Evolutionary conservation across 176 grass and related monocot species (phyloP).

Genomic region (Zoysia japonica): DNA sequence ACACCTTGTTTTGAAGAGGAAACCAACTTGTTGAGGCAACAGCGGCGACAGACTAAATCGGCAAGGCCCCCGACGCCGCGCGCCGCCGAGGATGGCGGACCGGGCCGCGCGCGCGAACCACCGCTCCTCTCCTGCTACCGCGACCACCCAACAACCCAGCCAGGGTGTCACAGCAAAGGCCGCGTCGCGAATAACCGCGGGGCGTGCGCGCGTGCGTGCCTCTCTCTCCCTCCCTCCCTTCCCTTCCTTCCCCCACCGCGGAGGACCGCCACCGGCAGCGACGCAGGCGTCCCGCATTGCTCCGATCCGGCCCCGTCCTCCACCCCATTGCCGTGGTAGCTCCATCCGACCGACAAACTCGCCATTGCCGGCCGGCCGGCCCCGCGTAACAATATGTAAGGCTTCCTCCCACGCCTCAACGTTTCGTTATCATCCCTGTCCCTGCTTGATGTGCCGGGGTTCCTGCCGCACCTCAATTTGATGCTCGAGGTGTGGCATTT

Average conservation of each 20-base stretch:
- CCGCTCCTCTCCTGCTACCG: background rate
- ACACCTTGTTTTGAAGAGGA: no score
- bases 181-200: conserved; percentile 43
- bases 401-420: background rate
- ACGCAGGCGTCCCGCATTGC: conserved; percentile 20
- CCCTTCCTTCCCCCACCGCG: background rate
- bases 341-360: conserved; percentile 19
- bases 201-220: conserved; percentile 43
- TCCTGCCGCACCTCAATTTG: background rate
- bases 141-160: background rate
- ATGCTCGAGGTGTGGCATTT: background rate
- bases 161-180: background rate
- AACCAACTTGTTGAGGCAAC: no score
- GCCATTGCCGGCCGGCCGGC: conserved; percentile 1
- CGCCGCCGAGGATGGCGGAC: conserved; percentile 23
- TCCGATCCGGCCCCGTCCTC: conserved; percentile 1
- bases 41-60: no score
- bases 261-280: conserved; percentile 1
- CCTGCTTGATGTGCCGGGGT: background rate
- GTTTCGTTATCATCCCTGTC: background rate
- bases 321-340: conserved; percentile 24
- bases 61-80: no score
- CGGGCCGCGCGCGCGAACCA: background rate
- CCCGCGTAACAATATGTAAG: conserved; percentile 14
- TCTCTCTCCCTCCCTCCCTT: background rate